Evolutionary conservation across 2,329 filamentous ascomycete species (phyloP), one percentile per base, ranked within the genome.

Genomic region (Xylariaceae sp.): DNA sequence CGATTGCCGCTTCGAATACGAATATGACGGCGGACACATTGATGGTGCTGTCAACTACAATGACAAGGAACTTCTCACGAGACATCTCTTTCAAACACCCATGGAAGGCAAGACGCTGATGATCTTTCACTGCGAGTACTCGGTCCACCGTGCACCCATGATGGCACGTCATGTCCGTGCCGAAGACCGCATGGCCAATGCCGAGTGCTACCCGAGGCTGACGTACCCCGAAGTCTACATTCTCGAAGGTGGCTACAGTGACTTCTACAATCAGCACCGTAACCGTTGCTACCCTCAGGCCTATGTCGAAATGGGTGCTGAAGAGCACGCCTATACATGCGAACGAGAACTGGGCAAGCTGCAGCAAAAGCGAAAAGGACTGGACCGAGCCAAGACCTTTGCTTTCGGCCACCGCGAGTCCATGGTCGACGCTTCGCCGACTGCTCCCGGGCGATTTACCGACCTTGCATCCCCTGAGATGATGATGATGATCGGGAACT

Each of bases 191-290:
- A 77, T 79, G 23, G 70, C 79, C 53, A 98, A 98, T 59, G 77
- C 79, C 34, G 86, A 92, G 58, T 73, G 75, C 45, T 98, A 96
- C 55, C 92, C 92, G 13, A 75, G 72, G 39, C 76, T 98, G 40
- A 88, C 82, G n/a, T 98, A 94, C 53, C 92, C 92, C 2, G 92
- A 98, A 58, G 80, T 96, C 45, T 98, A 98, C 60, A 94, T 98
- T 50, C 70, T 98, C 25, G 88, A 96, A 46, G 92, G 92, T 40
- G 92, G 92, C 27, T 98, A 98, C 66, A 94, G 88, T 59, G 79
- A 79, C 18, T 98, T 98, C 68, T 98, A 90, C 58, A 67, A 75
- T 16, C 70, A 85, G 44, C 79, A 94, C 58, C 79, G 80, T 33
- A 65, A 72, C 29, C 79, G 89, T 40, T 98, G 92, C 68, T 92